A percentile compares a stretch with the other conserved stretches of the same genome.
These are phyloP conservation scores for Stephania yunnanensis DNA, from an alignment of 164 flowering plant species.

Conservation along the genomic window DNA sequence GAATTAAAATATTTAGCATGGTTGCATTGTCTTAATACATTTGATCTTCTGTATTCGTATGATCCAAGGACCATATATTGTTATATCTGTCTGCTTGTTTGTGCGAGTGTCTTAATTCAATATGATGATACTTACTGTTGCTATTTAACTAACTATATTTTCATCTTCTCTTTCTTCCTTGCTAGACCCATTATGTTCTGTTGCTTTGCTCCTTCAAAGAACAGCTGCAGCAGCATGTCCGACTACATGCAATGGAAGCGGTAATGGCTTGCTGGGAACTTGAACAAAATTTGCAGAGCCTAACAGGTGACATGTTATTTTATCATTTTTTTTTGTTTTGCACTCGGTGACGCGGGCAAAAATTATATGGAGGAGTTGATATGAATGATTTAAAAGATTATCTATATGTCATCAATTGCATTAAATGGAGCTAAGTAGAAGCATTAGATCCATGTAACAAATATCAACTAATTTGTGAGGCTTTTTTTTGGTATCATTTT, in stretches of 20 bases:
- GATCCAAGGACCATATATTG: background rate
- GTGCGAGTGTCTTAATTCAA: background rate
- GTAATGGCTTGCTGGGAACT: slow-evolving; percentile 96
- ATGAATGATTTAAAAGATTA: too few species aligned
- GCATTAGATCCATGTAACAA: too few species aligned
- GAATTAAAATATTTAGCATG: background rate
- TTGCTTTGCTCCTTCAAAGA: slow-evolving; percentile 88
- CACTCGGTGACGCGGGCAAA: background rate
- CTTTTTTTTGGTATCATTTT: too few species aligned
- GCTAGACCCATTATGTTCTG: slow-evolving; percentile 79
- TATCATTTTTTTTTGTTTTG: background rate
- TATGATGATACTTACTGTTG: background rate
- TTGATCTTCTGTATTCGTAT: background rate
- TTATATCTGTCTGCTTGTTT: background rate
- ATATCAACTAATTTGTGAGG: too few species aligned
- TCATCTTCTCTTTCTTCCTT: slow-evolving; percentile 8
- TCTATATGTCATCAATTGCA: too few species aligned
- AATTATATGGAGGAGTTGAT: background rate
- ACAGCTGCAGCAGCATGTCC: slow-evolving; percentile 90
- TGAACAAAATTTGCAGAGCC: slow-evolving; percentile 74
- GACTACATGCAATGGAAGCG: slow-evolving; percentile 95
- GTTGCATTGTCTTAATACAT: background rate
- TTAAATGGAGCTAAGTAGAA: too few species aligned
- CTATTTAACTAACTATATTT: background rate
- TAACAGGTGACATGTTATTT: slow-evolving; percentile 51